These are phyloP conservation scores for Leonotis leonurus DNA, from an alignment of 257 asterid genomes.

Conservation along the genomic window DNA sequence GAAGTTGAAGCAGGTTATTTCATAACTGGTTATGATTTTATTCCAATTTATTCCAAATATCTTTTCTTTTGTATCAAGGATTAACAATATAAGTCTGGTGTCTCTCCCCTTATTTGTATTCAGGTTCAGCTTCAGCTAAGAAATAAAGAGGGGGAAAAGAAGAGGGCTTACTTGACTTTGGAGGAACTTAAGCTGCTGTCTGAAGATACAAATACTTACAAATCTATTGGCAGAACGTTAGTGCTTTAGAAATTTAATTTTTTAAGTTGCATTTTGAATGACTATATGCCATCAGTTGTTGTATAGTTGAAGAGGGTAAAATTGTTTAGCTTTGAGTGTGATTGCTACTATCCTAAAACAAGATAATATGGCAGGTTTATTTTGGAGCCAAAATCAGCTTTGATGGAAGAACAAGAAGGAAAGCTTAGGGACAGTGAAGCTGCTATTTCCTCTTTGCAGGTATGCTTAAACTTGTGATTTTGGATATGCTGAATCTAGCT, in stretches of 20 bases:
- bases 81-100: neutral
- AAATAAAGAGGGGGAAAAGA: slow-evolving; percentile 80
- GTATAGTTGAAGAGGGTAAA: neutral
- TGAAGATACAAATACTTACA: slow-evolving; percentile 79
- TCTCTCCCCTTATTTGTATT: slow-evolving; percentile 6
- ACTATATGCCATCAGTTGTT: neutral
- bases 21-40: neutral
- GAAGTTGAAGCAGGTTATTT: slow-evolving; percentile 72
- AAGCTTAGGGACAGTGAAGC: slow-evolving; percentile 79
- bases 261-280: neutral
- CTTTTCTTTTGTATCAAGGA: neutral
- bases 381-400: slow-evolving; percentile 70
- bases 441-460: slow-evolving; percentile 74
- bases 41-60: no score
- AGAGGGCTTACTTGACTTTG: slow-evolving; percentile 84
- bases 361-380: slow-evolving; percentile 49
- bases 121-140: slow-evolving; percentile 83
- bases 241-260: slow-evolving; percentile 9
- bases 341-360: neutral
- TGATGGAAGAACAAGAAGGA: slow-evolving; percentile 76
- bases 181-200: slow-evolving; percentile 77
- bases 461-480: slow-evolving; percentile 18
- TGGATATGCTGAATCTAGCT: neutral
- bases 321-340: neutral
- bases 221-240: slow-evolving; percentile 73